phyloP scores from a whole-genome alignment of 2,329 filamentous ascomycete genomes.

The Diplodia corticola region DNA sequence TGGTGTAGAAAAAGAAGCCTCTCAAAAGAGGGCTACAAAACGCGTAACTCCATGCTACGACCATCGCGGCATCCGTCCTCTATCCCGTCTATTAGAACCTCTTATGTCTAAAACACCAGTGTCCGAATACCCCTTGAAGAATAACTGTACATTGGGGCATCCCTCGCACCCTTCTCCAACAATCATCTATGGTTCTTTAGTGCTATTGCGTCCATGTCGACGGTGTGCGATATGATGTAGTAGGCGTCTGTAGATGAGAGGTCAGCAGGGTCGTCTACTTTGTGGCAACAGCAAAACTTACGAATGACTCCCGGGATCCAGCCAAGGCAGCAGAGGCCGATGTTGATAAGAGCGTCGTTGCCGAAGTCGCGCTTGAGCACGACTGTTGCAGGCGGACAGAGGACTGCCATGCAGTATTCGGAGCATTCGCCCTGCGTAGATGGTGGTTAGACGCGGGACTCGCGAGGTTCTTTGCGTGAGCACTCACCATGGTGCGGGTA shows the following conservation, averaged over 20 bases:
- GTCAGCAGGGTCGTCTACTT: background rate
- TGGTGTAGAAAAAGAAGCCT: no score
- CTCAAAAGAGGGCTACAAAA: no score
- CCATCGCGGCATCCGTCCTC: no score
- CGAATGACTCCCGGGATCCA: background rate
- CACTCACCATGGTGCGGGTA: background rate
- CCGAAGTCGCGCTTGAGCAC: background rate
- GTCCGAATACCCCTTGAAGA: no score
- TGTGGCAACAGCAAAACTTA: background rate
- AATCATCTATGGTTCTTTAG: no score
- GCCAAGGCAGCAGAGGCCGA: background rate
- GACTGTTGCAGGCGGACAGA: background rate
- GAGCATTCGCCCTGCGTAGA: background rate
- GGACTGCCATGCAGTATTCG: background rate
- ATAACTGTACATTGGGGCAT: no score
- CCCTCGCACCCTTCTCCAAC: no score
- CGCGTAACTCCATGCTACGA: no score
- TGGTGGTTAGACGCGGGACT: background rate
- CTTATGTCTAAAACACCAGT: no score
- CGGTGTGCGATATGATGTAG: background rate
- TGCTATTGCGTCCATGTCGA: background rate
- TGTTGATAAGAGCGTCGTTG: background rate
- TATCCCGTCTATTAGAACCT: no score
- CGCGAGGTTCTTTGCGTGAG: background rate
- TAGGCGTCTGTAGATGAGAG: background rate